Percentiles rank a stretch among this genome's conserved stretches.
Evolutionary conservation across 345 rosid species (phyloP).

Genomic region (Kernera saxatilis): DNA sequence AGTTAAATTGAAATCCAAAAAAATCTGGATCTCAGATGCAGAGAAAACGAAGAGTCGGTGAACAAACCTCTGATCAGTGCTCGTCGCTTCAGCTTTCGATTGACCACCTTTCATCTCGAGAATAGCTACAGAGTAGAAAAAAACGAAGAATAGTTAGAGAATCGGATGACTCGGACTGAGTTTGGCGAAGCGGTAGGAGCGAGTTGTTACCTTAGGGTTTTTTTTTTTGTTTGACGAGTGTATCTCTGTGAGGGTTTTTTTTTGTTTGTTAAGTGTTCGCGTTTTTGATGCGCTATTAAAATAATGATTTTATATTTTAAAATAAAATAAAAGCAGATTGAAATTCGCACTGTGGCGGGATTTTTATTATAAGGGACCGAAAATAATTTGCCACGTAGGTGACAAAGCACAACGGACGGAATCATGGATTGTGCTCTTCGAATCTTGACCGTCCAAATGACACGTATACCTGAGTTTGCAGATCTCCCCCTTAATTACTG

Average conservation of each 20-base stretch:
- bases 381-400: background rate
- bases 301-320: background rate
- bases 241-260: background rate
- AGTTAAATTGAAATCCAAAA: background rate
- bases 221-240: constrained; percentile 17
- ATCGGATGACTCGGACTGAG: constrained; percentile 28
- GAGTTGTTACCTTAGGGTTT: constrained; percentile 17
- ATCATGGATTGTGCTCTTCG: background rate
- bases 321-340: constrained; percentile 1
- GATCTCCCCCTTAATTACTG: background rate
- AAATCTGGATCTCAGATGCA: constrained; percentile 19
- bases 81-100: constrained; percentile 43
- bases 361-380: background rate
- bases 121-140: constrained; percentile 33
- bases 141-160: constrained; percentile 23
- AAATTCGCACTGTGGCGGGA: constrained; percentile 28
- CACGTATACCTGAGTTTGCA: background rate
- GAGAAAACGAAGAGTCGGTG: background rate
- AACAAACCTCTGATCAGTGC: constrained; percentile 41
- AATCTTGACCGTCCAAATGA: background rate
- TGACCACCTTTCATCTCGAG: constrained; percentile 63
- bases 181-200: constrained; percentile 7
- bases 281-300: background rate
- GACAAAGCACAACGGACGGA: background rate
- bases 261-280: background rate